Conservation (phyloP, 2,329 filamentous ascomycete species). For the Phaeosphaeriaceae sp. region DNA sequence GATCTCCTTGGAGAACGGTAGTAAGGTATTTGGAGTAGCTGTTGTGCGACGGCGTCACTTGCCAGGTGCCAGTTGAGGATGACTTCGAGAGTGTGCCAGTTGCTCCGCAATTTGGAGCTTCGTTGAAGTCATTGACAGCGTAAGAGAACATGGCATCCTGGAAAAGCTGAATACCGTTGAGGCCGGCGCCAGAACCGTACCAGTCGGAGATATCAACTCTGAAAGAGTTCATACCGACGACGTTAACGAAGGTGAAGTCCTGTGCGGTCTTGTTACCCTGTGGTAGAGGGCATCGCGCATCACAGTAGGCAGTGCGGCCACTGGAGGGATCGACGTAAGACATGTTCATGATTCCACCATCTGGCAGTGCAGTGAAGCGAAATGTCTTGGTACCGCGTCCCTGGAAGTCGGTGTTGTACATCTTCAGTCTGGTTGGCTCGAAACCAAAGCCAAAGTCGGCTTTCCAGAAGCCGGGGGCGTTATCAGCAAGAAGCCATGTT, state of each 20-base stretch:
- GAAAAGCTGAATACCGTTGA: slow-evolving; percentile 86
- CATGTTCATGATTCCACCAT: slow-evolving; percentile 94
- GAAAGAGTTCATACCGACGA: slow-evolving; percentile 89
- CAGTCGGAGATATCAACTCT: slow-evolving; percentile 84
- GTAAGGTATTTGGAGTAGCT: slow-evolving; percentile 81
- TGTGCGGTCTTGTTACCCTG: slow-evolving; percentile 73
- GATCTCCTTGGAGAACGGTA: slow-evolving; percentile 64
- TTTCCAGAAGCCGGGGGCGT: slow-evolving; percentile 79
- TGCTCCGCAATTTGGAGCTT: slow-evolving; percentile 76
- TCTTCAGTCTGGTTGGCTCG: slow-evolving; percentile 81
- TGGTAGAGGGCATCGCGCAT: slow-evolving; percentile 84
- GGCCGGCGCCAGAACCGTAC: slow-evolving; percentile 84
- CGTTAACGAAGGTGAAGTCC: slow-evolving; percentile 91
- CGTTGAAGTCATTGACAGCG: slow-evolving; percentile 86
- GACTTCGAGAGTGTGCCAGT: slow-evolving; percentile 64
- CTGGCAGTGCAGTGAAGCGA: slow-evolving; percentile 82
- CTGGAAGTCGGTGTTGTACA: slow-evolving; percentile 86
- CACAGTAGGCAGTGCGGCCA: slow-evolving; percentile 74
- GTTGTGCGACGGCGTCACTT: slow-evolving; percentile 67
- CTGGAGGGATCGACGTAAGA: slow-evolving; percentile 80
- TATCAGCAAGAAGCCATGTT: slow-evolving; percentile 82
- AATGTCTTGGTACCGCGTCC: slow-evolving; percentile 88
- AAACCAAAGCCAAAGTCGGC: slow-evolving; percentile 85
- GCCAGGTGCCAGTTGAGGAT: slow-evolving; percentile 77
- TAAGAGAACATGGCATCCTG: slow-evolving; percentile 85